Conservation (phyloP, 2,329 filamentous ascomycete genomes). For the Mycocentrospora acerina region DNA sequence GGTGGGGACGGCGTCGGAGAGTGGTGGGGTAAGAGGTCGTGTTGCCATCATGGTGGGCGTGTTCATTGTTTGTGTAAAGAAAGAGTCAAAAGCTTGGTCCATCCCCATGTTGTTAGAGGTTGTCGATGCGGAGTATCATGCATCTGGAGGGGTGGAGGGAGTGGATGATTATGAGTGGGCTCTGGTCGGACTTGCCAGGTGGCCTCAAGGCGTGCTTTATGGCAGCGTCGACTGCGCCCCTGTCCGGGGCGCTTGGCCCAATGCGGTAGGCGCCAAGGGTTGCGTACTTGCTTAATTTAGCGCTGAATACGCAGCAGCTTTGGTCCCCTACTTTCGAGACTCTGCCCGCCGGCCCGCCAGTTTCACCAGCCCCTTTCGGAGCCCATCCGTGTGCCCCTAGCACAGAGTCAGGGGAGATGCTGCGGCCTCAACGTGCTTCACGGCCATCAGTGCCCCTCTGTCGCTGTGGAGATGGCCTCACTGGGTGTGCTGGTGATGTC, state of each 20-base stretch:
- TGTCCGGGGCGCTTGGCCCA: slow-evolving; percentile 16
- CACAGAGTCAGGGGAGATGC: slow-evolving; percentile 17
- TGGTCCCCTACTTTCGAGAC: slow-evolving; percentile 19
- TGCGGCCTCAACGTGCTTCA: slow-evolving; percentile 16
- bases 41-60: slow-evolving; percentile 28
- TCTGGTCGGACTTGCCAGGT: slow-evolving; percentile 30
- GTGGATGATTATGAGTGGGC: slow-evolving; percentile 24
- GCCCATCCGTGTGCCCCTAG: slow-evolving; percentile 18
- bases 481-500: too few relatives aligned
- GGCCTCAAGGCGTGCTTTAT: slow-evolving; percentile 40
- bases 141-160: slow-evolving; percentile 35
- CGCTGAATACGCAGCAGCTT: slow-evolving; percentile 10
- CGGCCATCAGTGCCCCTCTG: slow-evolving; percentile 1
- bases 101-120: slow-evolving; percentile 27
- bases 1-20: slow-evolving; percentile 26
- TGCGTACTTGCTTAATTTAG: slow-evolving; percentile 16
- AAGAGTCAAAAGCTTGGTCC: slow-evolving; percentile 25
- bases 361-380: slow-evolving; percentile 26
- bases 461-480: not conserved
- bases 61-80: slow-evolving; percentile 24
- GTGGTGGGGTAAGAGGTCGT: slow-evolving; percentile 22
- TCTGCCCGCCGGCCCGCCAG: slow-evolving; percentile 28
- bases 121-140: slow-evolving; percentile 33
- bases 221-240: slow-evolving; percentile 24
- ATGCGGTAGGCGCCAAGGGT: slow-evolving; percentile 5